Base-by-base conservation (phyloP, 2,329 filamentous ascomycete genomes). In the Fusarium musae region DNA sequence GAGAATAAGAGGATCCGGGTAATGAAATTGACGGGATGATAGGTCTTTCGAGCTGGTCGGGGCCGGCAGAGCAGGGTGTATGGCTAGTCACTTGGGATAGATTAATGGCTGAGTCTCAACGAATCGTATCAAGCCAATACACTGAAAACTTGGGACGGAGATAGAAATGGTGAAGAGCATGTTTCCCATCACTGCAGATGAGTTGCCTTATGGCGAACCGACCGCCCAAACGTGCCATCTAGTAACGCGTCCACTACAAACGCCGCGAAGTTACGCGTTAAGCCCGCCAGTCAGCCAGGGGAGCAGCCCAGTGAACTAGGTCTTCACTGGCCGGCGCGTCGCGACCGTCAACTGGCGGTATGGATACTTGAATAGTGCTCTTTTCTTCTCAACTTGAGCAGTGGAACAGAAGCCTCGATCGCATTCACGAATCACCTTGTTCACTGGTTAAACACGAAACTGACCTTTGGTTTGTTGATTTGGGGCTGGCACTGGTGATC, bases 1-100 rank as follows among this genome's bases (percentile, higher is more conserved):
- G 9, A 16, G 4, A 16, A 13, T 0, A 7, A 13, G 15, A 8
- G 7, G 13, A 30, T 12, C 2, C 7, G 12, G 13, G 28, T 9
- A 4, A n/a, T 32, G 7, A 13, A 30, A 12, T 10, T 15, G 12
- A 3, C 26, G 4, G n/a, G 47, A 5, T 13, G 21, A 9, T 4
- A 23, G 6, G 11, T 9, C n/a, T 23, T 19, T 23, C 11, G 30
- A 50, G 21, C n/a, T 34, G 0, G 11, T 8, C 7, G 16, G 1
- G 30, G n/a, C 6, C 2, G 2, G 12, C 2, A 15, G n/a, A 19
- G n/a, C 5, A 5, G 9, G 36, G n/a, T 8, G 49, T 11, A 36
- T 19, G 12, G 9, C 0, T 5, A n/a, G 9, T 21, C 2, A 47
- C 17, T 30, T 13, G 3, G 3, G 19, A 47, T 6, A 12, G 26